Conservation (phyloP, 768 basidiomycete species). For the Chiua virens region DNA sequence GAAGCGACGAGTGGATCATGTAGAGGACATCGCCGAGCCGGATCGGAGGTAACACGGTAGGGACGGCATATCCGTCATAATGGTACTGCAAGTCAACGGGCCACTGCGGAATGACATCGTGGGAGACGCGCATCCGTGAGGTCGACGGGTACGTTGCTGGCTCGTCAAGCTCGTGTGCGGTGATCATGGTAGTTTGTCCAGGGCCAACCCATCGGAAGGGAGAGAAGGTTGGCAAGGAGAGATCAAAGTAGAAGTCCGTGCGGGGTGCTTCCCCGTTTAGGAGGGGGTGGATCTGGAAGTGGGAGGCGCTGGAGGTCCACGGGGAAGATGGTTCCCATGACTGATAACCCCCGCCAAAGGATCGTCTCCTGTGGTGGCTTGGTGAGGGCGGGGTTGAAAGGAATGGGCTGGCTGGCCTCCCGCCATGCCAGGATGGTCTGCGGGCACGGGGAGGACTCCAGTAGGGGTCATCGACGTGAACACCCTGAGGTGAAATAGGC, state of each 20-base stretch:
- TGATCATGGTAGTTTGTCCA: constrained; percentile 39
- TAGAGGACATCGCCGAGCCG: constrained; percentile 59
- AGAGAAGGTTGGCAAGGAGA: constrained; percentile 46
- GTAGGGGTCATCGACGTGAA: constrained; percentile 19
- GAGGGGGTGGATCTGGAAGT: constrained; percentile 29
- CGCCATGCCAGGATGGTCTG: constrained; percentile 46
- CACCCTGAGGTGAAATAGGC: constrained; percentile 30
- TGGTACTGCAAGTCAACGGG: constrained; percentile 52
- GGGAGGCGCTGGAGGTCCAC: constrained; percentile 23
- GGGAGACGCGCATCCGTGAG: constrained; percentile 54
- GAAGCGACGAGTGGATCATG: constrained; percentile 49
- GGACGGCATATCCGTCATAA: constrained; percentile 22
- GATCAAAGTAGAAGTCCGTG: constrained; percentile 53
- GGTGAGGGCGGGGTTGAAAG: constrained; percentile 16
- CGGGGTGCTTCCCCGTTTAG: constrained; percentile 51
- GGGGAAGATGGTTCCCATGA: constrained; percentile 24
- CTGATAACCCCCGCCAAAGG: constrained; percentile 27
- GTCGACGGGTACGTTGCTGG: constrained; percentile 57
- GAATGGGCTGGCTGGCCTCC: constrained; percentile 24
- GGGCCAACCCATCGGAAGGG: constrained; percentile 43
- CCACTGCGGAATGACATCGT: constrained; percentile 60
- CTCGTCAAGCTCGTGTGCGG: constrained; percentile 46
- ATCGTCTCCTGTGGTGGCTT: constrained; percentile 21
- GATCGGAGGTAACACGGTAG: constrained; percentile 41
- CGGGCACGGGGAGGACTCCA: constrained; percentile 33